phyloP scores from a whole-genome alignment of 2,329 filamentous ascomycete genomes.

The Byssothecium circinans region DNA sequence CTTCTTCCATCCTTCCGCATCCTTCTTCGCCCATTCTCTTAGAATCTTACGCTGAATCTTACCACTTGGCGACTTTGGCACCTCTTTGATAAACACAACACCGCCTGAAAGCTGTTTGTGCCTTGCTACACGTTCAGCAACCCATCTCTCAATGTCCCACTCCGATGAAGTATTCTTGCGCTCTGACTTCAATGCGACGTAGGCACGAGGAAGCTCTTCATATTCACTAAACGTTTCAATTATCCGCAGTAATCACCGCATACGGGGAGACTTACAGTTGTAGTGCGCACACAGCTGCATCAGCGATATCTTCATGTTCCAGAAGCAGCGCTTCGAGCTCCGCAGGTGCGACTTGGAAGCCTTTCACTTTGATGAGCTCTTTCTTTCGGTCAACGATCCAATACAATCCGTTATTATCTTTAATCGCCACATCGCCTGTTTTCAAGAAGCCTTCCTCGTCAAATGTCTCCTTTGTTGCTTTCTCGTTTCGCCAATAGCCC shows the following conservation, averaged over 20 bases:
- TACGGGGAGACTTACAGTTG: constrained; percentile 11
- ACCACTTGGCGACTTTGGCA: constrained; percentile 37
- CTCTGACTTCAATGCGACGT: constrained; percentile 34
- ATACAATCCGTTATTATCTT: constrained; percentile 34
- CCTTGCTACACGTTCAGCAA: constrained; percentile 42
- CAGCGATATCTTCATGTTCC: constrained; percentile 57
- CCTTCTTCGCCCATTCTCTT: constrained; percentile 34
- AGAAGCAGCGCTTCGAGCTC: constrained; percentile 60
- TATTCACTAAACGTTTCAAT: too few species aligned
- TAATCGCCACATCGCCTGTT: constrained; percentile 36
- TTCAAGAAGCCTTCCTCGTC: constrained; percentile 41
- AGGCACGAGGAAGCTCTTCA: constrained; percentile 37
- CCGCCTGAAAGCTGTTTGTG: constrained; percentile 47
- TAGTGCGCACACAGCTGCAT: constrained; percentile 59
- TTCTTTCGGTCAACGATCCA: constrained; percentile 42
- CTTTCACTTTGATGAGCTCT: constrained; percentile 63
- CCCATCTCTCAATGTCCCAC: constrained; percentile 43
- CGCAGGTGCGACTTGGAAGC: constrained; percentile 61
- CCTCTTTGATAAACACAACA: constrained; percentile 37
- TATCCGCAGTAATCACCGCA: too few species aligned
- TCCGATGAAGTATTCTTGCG: constrained; percentile 32
- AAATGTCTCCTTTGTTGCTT: constrained; percentile 40
- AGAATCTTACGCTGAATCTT: constrained; percentile 39
- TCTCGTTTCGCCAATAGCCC: constrained; percentile 45
- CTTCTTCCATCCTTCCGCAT: constrained; percentile 19